Base-by-base conservation (phyloP, 1,139 yeast species). In the Debaryomyces sp. region DNA sequence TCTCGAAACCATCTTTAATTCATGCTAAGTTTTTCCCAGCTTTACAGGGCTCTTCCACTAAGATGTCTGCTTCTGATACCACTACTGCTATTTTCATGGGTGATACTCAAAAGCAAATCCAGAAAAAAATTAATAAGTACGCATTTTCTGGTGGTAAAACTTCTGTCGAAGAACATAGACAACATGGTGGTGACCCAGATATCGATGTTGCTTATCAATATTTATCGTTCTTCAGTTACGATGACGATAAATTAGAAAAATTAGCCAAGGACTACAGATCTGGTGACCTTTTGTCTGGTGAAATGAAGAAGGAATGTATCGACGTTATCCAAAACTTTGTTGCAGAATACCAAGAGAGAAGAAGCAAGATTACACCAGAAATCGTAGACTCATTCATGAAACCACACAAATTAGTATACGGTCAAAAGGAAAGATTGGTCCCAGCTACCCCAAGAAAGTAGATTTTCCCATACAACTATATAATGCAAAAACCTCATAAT, bases 1-100 rank as follows among this genome's bases (percentile, higher is more conserved):
- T 81, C 67, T 76, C 92, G 56, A 95, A 95, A 71, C 99, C 98
- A 18, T 84, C 97, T 5, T 80, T 94, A 67, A 79, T 95, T 57
- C 98, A 94, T 69, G 87, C 99, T 50, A 88, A 89, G 71, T 95
- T 95, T 70, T 94, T 95, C 87, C 99, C 99, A 38, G 98, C 99
- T 44, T 79, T 95, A 60, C 98, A 94, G 76, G 99, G 99, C 44
- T 87, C 98, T 4, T 81, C 91, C 23, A 89, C 98, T 42, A 95
- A 95, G 73, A 95, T 95, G 99, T 87, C 96, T 51, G 98, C 99
- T 6, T 87, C 96, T 22, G 92, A 89, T 66, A 75, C 78, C 48
- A 79, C 80, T 49, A 87, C 89, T 43, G 83, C 92, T 27, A 91
- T 95, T 56, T 94, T 87, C 74, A 87, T 95, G 95, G 92, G 89